phyloP scores from a whole-genome alignment of 2,329 filamentous ascomycete genomes.

The Microascus cirrosus region DNA sequence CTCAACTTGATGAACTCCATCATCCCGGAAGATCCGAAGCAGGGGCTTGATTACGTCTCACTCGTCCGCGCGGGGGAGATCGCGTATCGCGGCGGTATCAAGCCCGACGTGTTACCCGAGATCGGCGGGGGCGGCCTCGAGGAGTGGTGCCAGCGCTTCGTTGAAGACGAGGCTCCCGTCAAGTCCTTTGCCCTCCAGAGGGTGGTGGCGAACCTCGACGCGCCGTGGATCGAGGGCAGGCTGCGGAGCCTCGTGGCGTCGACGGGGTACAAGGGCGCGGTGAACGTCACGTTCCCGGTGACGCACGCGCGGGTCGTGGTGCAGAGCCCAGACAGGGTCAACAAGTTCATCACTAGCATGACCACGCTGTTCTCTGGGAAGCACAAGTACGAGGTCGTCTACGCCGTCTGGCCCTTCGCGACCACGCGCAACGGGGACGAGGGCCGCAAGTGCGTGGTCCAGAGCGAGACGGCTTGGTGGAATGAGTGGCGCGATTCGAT shows the following conservation, averaged over 20 bases:
- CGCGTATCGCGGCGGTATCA: constrained; percentile 34
- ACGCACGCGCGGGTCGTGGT: constrained; percentile 37
- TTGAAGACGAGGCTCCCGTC: constrained; percentile 30
- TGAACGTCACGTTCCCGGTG: constrained; percentile 36
- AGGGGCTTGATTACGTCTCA: constrained; percentile 41
- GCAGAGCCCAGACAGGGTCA: constrained; percentile 39
- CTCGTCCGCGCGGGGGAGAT: constrained; percentile 36
- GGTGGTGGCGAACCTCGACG: constrained; percentile 42
- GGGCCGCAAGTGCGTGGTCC: constrained; percentile 35
- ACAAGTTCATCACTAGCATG: constrained; percentile 41
- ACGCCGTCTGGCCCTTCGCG: constrained; percentile 47
- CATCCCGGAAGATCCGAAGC: constrained; percentile 30
- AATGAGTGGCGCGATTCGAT: constrained; percentile 21
- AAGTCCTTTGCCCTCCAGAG: constrained; percentile 41
- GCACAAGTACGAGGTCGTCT: constrained; percentile 43
- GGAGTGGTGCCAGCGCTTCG: constrained; percentile 35
- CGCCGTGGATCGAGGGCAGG: constrained; percentile 42
- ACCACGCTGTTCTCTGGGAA: constrained; percentile 39
- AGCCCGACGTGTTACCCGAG: constrained; percentile 29
- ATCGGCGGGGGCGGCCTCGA: constrained; percentile 31
- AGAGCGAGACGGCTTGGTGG: constrained; percentile 47
- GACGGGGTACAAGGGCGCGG: constrained; percentile 36
- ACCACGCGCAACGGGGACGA: constrained; percentile 31
- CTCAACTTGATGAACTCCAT: constrained; percentile 44
- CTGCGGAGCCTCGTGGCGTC: constrained; percentile 37